Conservation (phyloP, 192 early-diverging fungal genomes). For the Coemansia aciculifera region DNA sequence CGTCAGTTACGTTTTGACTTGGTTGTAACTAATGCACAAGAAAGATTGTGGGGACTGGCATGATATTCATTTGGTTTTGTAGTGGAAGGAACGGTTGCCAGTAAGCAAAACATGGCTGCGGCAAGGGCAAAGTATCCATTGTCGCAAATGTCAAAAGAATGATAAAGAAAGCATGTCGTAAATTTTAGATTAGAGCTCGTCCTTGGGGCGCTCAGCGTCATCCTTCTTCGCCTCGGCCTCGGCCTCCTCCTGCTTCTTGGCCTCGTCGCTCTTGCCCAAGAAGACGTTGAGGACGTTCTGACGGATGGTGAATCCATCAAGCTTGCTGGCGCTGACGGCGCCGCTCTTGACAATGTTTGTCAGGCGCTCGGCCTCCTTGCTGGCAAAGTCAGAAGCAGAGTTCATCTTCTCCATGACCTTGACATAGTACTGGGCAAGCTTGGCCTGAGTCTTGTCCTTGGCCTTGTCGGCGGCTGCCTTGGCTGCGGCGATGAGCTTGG, state of each 20-base stretch:
- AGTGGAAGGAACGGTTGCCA: too few species aligned
- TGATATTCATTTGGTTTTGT: too few species aligned
- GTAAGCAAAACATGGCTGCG: too few species aligned
- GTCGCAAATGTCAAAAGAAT: neutral
- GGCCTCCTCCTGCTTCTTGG: constrained; percentile 29
- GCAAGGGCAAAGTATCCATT: too few species aligned
- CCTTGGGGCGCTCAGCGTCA: constrained; percentile 37
- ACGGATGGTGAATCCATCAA: constrained; percentile 85
- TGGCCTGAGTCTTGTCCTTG: constrained; percentile 45
- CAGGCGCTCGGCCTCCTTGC: constrained; percentile 79
- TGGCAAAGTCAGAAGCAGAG: constrained; percentile 67
- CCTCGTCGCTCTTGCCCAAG: constrained; percentile 42
- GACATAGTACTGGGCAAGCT: constrained; percentile 80
- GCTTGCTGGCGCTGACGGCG: constrained; percentile 66
- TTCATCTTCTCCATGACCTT: constrained; percentile 90
- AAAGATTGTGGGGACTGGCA: neutral
- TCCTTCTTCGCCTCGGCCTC: constrained; percentile 19
- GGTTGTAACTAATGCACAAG: neutral
- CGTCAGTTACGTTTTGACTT: neutral
- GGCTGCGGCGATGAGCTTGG: constrained; percentile 53
- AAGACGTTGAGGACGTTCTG: constrained; percentile 77
- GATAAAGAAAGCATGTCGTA: neutral
- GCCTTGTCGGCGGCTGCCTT: constrained; percentile 49
- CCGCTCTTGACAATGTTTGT: constrained; percentile 72
- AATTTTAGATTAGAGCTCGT: constrained; percentile 40